Percentiles rank a stretch among this genome's conserved stretches.
Conservation (phyloP, 2,329 filamentous ascomycete species). For the Paracoccidioides lutzii region DNA sequence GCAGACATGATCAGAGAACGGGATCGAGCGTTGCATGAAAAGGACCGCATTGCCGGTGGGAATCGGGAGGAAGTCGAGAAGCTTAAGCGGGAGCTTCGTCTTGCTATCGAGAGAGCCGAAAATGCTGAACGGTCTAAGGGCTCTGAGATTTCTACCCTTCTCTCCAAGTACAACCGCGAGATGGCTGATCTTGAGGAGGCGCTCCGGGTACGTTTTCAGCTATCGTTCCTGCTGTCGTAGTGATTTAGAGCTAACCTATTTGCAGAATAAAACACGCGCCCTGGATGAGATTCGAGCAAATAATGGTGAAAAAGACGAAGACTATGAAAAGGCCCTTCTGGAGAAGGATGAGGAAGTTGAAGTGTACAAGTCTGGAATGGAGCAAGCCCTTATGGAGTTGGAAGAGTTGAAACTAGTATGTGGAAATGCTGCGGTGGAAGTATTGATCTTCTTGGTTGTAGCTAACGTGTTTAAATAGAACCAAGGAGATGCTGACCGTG, state of each 20-base stretch:
- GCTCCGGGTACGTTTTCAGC: slow-evolving; percentile 38
- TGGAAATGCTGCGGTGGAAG: neutral
- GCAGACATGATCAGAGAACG: slow-evolving; percentile 97
- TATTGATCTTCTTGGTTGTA: neutral
- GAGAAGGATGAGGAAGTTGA: slow-evolving; percentile 98
- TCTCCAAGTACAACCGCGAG: slow-evolving; percentile 92
- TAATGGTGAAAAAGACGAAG: slow-evolving; percentile 65
- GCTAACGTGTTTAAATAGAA: slow-evolving; percentile 31
- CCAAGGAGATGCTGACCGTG: slow-evolving; percentile 62
- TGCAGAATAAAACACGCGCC: slow-evolving; percentile 70
- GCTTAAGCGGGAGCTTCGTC: slow-evolving; percentile 79
- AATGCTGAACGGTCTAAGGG: slow-evolving; percentile 88
- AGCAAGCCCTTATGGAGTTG: slow-evolving; percentile 83
- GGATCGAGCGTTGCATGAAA: slow-evolving; percentile 84
- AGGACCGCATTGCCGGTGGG: slow-evolving; percentile 71
- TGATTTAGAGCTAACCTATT: slow-evolving; percentile 9
- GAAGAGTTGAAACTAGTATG: slow-evolving; percentile 61
- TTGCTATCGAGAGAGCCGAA: slow-evolving; percentile 83
- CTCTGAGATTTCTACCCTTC: slow-evolving; percentile 84
- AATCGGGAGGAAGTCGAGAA: slow-evolving; percentile 93
- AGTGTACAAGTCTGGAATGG: slow-evolving; percentile 96
- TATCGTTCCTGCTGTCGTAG: neutral
- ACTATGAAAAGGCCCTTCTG: slow-evolving; percentile 70
- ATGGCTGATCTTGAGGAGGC: slow-evolving; percentile 95
- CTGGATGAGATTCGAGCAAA: slow-evolving; percentile 73